phyloP scores from a whole-genome alignment of 1,284 basidiomycete species.

The Malassezia globosa region DNA sequence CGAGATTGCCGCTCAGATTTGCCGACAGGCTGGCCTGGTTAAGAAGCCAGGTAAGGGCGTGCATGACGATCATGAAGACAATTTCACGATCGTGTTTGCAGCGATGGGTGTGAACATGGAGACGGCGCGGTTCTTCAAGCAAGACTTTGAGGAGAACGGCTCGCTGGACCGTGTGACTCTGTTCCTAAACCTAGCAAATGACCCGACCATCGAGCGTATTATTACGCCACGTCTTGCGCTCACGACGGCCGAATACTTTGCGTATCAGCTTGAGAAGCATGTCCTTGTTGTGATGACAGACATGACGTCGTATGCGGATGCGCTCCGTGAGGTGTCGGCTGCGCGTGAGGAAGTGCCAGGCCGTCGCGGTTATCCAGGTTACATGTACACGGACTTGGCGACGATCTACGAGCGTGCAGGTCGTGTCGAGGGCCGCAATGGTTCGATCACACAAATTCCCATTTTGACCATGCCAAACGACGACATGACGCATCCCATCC shows the following conservation, averaged over 20 bases:
- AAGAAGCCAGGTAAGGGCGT: conserved; percentile 65
- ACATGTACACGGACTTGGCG: conserved; percentile 61
- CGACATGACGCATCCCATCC: conserved; percentile 98
- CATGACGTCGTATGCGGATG: conserved; percentile 97
- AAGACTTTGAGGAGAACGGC: conserved; percentile 98
- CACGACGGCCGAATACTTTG: conserved; percentile 98
- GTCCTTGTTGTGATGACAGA: conserved; percentile 97
- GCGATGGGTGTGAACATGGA: conserved; percentile 99
- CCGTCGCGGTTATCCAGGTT: conserved; percentile 94
- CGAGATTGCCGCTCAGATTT: conserved; percentile 99
- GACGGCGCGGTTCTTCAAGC: conserved; percentile 98
- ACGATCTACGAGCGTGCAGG: conserved; percentile 99
- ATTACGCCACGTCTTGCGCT: conserved; percentile 96
- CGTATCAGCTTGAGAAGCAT: conserved; percentile 99
- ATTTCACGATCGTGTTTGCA: conserved; percentile 98
- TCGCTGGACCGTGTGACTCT: conserved; percentile 93
- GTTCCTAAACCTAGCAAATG: conserved; percentile 97
- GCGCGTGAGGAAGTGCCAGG: conserved; percentile 98
- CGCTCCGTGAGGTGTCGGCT: conserved; percentile 83
- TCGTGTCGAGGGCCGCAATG: conserved; percentile 91
- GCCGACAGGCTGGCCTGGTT: conserved; percentile 95
- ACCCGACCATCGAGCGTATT: conserved; percentile 93
- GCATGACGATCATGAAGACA: conserved; percentile 98
- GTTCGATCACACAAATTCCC: conserved; percentile 98
- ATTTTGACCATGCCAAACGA: conserved; percentile 99